phyloP scores from a whole-genome alignment of 805 yeast genomes.

The Scheffersomyces amazonensis region DNA sequence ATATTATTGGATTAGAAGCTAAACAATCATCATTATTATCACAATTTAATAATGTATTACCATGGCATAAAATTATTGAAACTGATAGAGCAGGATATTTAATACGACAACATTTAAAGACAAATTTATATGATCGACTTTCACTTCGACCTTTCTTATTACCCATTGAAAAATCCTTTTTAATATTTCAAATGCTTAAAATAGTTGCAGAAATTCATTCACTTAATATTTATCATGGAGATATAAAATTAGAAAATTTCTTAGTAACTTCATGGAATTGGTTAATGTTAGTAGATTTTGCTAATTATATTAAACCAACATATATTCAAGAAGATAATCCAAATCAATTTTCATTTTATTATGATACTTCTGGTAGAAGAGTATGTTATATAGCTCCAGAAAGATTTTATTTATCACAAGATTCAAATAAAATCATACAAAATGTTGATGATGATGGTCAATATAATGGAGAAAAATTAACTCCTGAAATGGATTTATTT shows the following conservation, averaged over 20 bases:
- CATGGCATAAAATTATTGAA: conserved; percentile 73
- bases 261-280: conserved; percentile 88
- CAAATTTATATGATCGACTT: conserved; percentile 83
- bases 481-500: conserved; percentile 76
- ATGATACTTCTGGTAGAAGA: conserved; percentile 85
- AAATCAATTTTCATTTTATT: conserved; percentile 84
- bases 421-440: conserved; percentile 13
- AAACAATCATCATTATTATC: conserved; percentile 40
- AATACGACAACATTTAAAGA: conserved; percentile 74
- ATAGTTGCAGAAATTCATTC: conserved; percentile 63
- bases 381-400: conserved; percentile 95
- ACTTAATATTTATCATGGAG: conserved; percentile 73
- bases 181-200: conserved; percentile 74
- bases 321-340: conserved; percentile 91
- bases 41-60: conserved; percentile 58
- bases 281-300: conserved; percentile 79
- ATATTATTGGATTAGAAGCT: conserved; percentile 22
- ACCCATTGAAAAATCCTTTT: conserved; percentile 77
- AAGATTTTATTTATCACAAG: conserved; percentile 52
- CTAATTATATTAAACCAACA: conserved; percentile 73
- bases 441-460: conserved; percentile 21
- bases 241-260: conserved; percentile 86
- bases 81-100: conserved; percentile 91
- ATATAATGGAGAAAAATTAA: conserved; percentile 30
- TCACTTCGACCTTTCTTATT: conserved; percentile 86